A percentile compares a stretch with the other conserved stretches of the same genome.
phyloP scores from a whole-genome alignment of 768 basidiomycete species.

The Chalciporus chontae region DNA sequence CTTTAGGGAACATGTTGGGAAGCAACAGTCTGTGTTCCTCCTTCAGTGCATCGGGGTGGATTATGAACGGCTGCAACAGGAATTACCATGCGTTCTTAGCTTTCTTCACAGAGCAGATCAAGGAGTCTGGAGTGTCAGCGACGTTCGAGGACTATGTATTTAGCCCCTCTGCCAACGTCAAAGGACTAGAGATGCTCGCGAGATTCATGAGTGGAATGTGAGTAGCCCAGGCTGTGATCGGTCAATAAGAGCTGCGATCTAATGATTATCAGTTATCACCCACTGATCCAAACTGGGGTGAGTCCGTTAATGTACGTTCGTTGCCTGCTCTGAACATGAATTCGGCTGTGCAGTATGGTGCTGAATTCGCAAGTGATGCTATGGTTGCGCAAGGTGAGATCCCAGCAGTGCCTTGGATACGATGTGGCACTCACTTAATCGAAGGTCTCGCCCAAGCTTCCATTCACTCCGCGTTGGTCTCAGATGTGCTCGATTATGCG shows the following conservation, averaged over 20 bases:
- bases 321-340: neutral
- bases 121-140: constrained; percentile 33
- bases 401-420: neutral
- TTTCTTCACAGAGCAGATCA: constrained; percentile 41
- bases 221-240: constrained; percentile 12
- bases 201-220: constrained; percentile 36
- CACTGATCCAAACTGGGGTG: constrained; percentile 57
- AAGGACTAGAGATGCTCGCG: constrained; percentile 31
- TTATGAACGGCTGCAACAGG: constrained; percentile 27
- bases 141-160: constrained; percentile 51
- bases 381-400: constrained; percentile 47
- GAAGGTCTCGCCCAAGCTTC: constrained; percentile 50
- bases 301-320: constrained; percentile 14
- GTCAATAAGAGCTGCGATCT: neutral
- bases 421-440: neutral
- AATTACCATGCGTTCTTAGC: constrained; percentile 35
- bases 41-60: constrained; percentile 29
- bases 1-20: constrained; percentile 48
- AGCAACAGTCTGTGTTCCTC: constrained; percentile 40
- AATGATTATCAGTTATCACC: constrained; percentile 41
- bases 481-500: constrained; percentile 32
- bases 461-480: constrained; percentile 31
- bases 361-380: constrained; percentile 49
- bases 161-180: constrained; percentile 28
- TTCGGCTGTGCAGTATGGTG: constrained; percentile 39